Base-by-base conservation (phyloP, 768 basidiomycete species). In the Leccinum rimulosum region DNA sequence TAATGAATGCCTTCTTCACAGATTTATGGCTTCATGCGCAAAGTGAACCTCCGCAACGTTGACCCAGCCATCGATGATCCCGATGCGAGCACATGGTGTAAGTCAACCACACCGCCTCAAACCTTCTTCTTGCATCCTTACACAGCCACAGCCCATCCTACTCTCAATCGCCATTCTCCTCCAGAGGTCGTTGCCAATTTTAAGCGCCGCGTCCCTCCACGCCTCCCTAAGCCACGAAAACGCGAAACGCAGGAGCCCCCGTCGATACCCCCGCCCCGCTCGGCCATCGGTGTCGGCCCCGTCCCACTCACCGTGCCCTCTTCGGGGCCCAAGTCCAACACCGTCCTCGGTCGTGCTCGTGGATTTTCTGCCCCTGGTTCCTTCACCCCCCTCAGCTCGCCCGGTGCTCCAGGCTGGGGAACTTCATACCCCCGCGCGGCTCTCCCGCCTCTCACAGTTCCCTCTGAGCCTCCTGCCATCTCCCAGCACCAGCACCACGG, bases 21-120 rank as follows among this genome's bases (percentile, higher is more conserved):
- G 94, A 97, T 97, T 76, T 97, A 97, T 79, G 95, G 94, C 64
- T 97, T 95, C 81, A 95, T 95, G 92, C 93, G 94, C 76, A 95
- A 96, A 76, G 91, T 96, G 72, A 95, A 95, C 79, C 82, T 95
- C 67, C 89, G 92, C 73, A 94, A 95, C 77, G 89, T 95, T 74
- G 93, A 95, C 79, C 91, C 91, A 62, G 92, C 91, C 62, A 95
- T 95, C 66, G 90, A 92, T 76, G 94, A 96, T 77, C 93, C 93
- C 62, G 94, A 97, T 77, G 94, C 93, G 14, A 94, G 91, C 74
- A 95, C 93, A 62, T 97, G 94, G 94, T 95, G 93, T 95, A 79
- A 73, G 93, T 84, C 60, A 28, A 54, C 28, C 59, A 52, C 60
- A 52, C 61, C 55, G 57, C 61, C 64, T 64, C 59, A 36, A 62